These are phyloP conservation scores for Saccharomyces paradoxus DNA, from an alignment of 805 yeast genomes.

Conservation along the genomic window DNA sequence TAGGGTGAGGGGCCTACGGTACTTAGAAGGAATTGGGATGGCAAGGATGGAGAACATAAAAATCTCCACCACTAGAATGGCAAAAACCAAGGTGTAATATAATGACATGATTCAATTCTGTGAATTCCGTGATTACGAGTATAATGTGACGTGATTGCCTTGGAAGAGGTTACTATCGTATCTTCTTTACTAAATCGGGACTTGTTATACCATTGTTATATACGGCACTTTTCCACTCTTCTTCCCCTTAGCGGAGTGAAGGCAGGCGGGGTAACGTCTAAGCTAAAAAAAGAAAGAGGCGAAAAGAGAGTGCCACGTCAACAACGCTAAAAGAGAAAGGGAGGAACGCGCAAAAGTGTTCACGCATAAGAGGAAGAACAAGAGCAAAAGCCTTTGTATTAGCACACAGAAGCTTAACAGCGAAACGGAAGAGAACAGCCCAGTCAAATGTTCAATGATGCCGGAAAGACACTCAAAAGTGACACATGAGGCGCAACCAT, in stretches of 20 bases:
- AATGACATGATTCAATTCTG: slow-evolving; percentile 18
- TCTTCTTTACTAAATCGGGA: neutral
- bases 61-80: slow-evolving; percentile 72
- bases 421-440: neutral
- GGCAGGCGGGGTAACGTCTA: neutral
- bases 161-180: neutral
- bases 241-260: neutral
- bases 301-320: neutral
- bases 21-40: slow-evolving; percentile 71
- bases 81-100: slow-evolving; percentile 46
- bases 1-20: slow-evolving; percentile 60
- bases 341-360: neutral
- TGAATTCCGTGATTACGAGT: neutral
- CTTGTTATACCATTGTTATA: neutral
- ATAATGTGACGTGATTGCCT: neutral
- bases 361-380: neutral
- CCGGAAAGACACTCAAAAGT: neutral
- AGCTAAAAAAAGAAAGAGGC: neutral
- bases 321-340: neutral
- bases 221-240: neutral
- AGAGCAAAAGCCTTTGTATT: neutral
- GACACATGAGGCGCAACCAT: neutral
- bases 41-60: slow-evolving; percentile 69
- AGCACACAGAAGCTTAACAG: neutral
- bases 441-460: neutral